Base-by-base conservation (phyloP, 306 rosid species). In the Casuarina cunninghamiana region DNA sequence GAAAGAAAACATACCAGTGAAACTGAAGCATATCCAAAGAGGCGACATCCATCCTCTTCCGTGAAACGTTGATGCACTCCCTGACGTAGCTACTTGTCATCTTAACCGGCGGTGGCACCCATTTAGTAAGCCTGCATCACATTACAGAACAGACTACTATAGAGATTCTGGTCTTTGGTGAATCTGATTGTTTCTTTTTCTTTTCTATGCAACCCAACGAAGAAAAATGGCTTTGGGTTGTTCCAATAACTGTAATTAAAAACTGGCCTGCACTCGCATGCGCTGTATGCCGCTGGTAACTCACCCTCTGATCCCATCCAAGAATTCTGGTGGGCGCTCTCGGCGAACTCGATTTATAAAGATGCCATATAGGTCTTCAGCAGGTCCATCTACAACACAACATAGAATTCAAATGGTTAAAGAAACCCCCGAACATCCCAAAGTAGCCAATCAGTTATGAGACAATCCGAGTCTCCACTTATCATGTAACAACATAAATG, bases 11-110 rank as follows among this genome's bases (percentile, higher is more conserved):
- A 43, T 88, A 94, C 98, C 98, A 95, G 86, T 95, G 97, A 79
- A 95, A 95, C 86, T 92, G 98, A 87, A 95, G 98, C 98, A 95
- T 95, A 84, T 95, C 98, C 86, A 95, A 83, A 67, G 97, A 88
- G 75, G 88, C 82, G 71, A 94, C 97, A 68, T 92, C 98, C 98
- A 94, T 94, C 86, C 98, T 94, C 90, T 85, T 94, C 81, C 93
- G 86, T 45, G 98, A 94, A 55, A 91, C 79, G 80, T 94, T 83
- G 21, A 92, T 91, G 82, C 88, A 92, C 70, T 92, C 97, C 87
- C 92, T 89, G 60, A 94, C 98, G 77, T 53, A 90, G 83, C 87
- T 88, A 74, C 93, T 85, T 35, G 98, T 90, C 98, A 94, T 94
- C 93, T 91, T 94, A 77, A 94, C 97, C 17, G 98, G 97, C 3